Evolutionary conservation across 2,329 filamentous ascomycete genomes (phyloP), one percentile per base, ranked within the genome.

Genomic region (Cordyceps pruinosa): DNA sequence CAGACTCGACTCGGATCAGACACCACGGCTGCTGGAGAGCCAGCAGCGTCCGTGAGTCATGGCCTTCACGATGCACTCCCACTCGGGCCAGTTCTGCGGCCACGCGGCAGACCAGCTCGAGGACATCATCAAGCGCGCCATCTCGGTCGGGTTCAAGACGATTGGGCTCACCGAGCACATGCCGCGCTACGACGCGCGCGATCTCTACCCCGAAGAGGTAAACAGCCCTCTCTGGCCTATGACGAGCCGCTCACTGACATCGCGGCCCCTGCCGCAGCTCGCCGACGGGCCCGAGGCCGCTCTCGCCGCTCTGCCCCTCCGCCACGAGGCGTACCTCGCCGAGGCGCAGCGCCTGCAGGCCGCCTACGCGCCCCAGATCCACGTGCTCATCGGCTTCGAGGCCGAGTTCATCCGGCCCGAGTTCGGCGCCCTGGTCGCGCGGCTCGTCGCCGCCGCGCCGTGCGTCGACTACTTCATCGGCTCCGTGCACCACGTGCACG

Each of bases 51-150:
- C 3, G 10, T 25, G 15, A 30, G 32, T 21, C 53, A 97, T 97
- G 94, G 92, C 93, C 2, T 96, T 96, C 75, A 95, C 94, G 5
- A 95, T 97, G 78, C 94, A 99, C 73, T 96, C 90, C 68, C 94
- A 99, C 75, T 97, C 94, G 37, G 94, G 94, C 61, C 90, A 99
- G 71, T 99, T 99, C 77, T 99, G 94, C 76, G 84, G 87, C 64
- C 94, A 99, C 76, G 94, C 94, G 51, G 85, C 87, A 68, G 85
- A 96, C 69, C 81, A 84, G 21, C 82, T 99, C 10, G 93, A 97
- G 71, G 86, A 90, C 62, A 83, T 97, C 49, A 77, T 97, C 64
- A 82, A 86, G 67, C 82, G 85, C 13, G 93, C 93, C 62, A 90
- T 97, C 63, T 73, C 79, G 48, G 80, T 87, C 60, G 86, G 88